Conservation (phyloP, 1,284 basidiomycete species). For the Cryptococcus wingfieldii region DNA sequence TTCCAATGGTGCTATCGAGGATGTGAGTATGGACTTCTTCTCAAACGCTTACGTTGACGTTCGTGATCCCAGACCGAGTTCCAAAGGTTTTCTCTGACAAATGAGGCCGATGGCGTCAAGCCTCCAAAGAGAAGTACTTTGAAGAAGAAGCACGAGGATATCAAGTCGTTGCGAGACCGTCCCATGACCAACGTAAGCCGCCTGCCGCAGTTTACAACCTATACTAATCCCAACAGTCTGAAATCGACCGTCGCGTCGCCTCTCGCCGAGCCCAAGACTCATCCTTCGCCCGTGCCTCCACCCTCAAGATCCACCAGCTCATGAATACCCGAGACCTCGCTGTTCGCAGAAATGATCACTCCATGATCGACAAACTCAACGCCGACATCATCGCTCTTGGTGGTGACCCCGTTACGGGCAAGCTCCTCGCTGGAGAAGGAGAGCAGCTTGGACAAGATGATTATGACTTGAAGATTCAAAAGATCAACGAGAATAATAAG, state of each 20-base stretch:
- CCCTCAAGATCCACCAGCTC: conserved; percentile 52
- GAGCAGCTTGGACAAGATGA: conserved; percentile 36
- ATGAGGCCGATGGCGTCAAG: conserved; percentile 58
- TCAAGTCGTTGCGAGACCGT: conserved; percentile 58
- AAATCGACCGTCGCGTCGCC: conserved; percentile 67
- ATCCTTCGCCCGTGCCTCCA: conserved; percentile 29
- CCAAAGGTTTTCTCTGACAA: conserved; percentile 57
- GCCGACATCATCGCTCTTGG: conserved; percentile 59
- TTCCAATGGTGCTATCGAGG: conserved; percentile 63
- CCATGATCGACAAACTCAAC: conserved; percentile 60
- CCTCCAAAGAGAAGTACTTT: conserved; percentile 63
- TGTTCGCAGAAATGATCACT: conserved; percentile 61
- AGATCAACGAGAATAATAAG: conserved; percentile 83
- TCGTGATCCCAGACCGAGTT: conserved; percentile 62
- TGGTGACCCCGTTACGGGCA: conserved; percentile 30
- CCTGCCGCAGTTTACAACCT: not conserved
- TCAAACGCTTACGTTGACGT: not conserved
- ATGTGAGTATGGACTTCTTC: conserved; percentile 50
- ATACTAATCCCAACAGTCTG: conserved; percentile 49
- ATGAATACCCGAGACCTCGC: conserved; percentile 62
- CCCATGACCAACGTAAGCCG: conserved; percentile 67
- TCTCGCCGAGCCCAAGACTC: conserved; percentile 21
- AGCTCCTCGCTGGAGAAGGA: not conserved
- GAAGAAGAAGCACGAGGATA: conserved; percentile 61
- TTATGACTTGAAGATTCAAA: conserved; percentile 60